These are phyloP conservation scores for Fusarium abutilonis DNA, from an alignment of 2,329 filamentous ascomycete genomes.

Conservation along the genomic window DNA sequence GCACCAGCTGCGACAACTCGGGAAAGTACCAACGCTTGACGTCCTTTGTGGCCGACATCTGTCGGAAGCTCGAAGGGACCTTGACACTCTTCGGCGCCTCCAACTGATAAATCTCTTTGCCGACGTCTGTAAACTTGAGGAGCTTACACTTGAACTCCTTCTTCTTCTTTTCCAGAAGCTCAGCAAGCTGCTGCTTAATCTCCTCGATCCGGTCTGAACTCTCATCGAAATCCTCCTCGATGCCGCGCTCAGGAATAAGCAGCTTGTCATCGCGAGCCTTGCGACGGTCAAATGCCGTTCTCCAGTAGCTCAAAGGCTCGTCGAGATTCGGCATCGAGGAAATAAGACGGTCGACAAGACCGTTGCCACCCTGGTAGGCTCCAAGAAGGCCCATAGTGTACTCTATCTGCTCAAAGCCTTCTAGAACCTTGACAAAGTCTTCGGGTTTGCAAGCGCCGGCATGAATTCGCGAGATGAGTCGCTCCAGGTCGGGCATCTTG, in stretches of 20 bases:
- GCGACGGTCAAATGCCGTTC: conserved; percentile 85
- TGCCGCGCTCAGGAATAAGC: conserved; percentile 83
- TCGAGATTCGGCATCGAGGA: conserved; percentile 85
- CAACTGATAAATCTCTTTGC: conserved; percentile 97
- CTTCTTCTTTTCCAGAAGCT: conserved; percentile 76
- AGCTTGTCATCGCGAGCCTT: conserved; percentile 83
- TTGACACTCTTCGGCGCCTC: conserved; percentile 88
- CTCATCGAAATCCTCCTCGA: conserved; percentile 91
- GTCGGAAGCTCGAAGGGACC: conserved; percentile 88
- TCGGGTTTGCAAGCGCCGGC: conserved; percentile 89
- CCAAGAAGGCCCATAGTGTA: conserved; percentile 86
- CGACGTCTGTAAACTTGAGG: conserved; percentile 82
- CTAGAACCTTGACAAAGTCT: conserved; percentile 91
- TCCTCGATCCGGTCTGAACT: conserved; percentile 81
- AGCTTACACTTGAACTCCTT: conserved; percentile 77
- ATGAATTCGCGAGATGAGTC: conserved; percentile 93
- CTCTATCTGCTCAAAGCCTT: conserved; percentile 97
- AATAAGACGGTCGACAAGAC: conserved; percentile 85
- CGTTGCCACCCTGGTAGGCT: conserved; percentile 78
- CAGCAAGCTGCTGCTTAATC: conserved; percentile 77
- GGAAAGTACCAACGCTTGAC: conserved; percentile 95
- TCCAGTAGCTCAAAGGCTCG: conserved; percentile 82
- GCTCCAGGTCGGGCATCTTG: conserved; percentile 93
- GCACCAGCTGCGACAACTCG: conserved; percentile 82
- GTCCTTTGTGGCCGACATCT: conserved; percentile 92